A percentile compares a stretch with the other conserved stretches of the same genome.
Evolutionary conservation across 164 flowering plant genomes (phyloP).

Genomic region (Cinnamomum micranthum): DNA sequence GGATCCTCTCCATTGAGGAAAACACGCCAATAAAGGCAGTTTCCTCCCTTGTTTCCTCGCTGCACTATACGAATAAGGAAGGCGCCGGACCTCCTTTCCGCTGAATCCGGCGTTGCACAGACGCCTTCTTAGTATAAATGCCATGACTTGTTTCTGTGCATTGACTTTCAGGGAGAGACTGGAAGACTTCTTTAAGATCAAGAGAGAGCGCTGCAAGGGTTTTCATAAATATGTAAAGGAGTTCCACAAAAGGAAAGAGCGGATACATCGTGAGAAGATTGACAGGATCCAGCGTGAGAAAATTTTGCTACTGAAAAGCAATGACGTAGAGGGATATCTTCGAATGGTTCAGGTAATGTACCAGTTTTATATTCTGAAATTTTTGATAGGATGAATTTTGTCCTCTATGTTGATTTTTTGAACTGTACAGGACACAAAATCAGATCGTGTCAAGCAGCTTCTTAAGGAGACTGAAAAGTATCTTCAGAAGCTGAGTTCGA

Average conservation of each 20-base stretch:
- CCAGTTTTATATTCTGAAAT: not conserved
- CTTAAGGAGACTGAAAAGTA: slow-evolving; percentile 97
- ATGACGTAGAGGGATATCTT: slow-evolving; percentile 98
- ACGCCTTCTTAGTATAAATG: too few species aligned
- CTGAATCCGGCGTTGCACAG: too few species aligned
- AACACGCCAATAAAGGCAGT: too few species aligned
- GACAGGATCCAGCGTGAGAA: slow-evolving; percentile 99
- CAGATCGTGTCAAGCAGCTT: slow-evolving; percentile 93
- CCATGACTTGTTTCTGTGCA: not conserved
- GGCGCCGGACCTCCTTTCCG: not conserved
- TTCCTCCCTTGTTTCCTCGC: too few species aligned
- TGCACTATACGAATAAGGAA: too few species aligned
- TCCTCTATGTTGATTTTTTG: not conserved
- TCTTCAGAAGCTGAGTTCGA: slow-evolving; percentile 93
- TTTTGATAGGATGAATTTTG: not conserved
- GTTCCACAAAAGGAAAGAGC: slow-evolving; percentile 94
- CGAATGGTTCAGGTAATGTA: slow-evolving; percentile 93
- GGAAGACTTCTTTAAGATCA: slow-evolving; percentile 79
- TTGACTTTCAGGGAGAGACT: slow-evolving; percentile 65
- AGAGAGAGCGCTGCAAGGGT: slow-evolving; percentile 91
- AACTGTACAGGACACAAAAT: slow-evolving; percentile 81
- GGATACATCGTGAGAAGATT: slow-evolving; percentile 89
- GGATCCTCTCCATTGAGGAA: too few species aligned
- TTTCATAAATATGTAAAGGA: slow-evolving; percentile 87
- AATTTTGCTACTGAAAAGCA: slow-evolving; percentile 87